Evolutionary conservation across 2,329 filamentous ascomycete genomes (phyloP).

Genomic region (Exophiala alcalophila): DNA sequence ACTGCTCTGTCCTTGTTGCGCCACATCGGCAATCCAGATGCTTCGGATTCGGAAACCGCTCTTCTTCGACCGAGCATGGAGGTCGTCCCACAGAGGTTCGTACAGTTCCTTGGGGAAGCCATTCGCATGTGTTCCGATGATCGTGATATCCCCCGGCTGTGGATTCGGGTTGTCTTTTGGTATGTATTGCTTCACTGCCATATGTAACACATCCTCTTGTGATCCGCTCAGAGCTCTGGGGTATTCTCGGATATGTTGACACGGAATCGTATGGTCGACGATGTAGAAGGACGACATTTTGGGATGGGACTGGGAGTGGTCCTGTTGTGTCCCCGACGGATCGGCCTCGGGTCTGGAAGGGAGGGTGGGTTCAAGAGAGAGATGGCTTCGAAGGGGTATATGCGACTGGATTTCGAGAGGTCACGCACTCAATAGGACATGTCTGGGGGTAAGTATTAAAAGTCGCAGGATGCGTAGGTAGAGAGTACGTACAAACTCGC

Average conservation of each 20-base stretch:
- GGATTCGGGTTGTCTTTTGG: conserved; percentile 47
- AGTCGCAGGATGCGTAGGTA: too few relatives aligned
- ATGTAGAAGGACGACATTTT: conserved; percentile 43
- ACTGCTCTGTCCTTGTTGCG: conserved; percentile 72
- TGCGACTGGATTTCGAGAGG: too few relatives aligned
- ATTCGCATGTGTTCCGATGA: conserved; percentile 55
- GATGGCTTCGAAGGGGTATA: too few relatives aligned
- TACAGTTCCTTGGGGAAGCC: conserved; percentile 65
- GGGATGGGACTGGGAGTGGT: neutral
- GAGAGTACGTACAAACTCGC: too few relatives aligned
- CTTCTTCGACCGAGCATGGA: conserved; percentile 54
- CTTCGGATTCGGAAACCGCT: conserved; percentile 63
- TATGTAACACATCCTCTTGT: conserved; percentile 50
- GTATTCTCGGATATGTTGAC: conserved; percentile 53
- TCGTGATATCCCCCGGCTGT: conserved; percentile 49
- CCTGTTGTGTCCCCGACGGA: neutral
- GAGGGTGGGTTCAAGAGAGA: too few relatives aligned
- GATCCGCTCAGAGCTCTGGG: conserved; percentile 45
- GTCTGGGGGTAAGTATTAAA: too few relatives aligned
- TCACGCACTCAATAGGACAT: too few relatives aligned
- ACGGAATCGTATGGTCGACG: conserved; percentile 48
- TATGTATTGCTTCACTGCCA: conserved; percentile 57
- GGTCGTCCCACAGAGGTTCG: conserved; percentile 79
- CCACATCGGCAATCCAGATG: conserved; percentile 79
- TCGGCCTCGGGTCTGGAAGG: too few relatives aligned